Conservation (phyloP, 495 filamentous ascomycete genomes). For the Penicillium manginii region DNA sequence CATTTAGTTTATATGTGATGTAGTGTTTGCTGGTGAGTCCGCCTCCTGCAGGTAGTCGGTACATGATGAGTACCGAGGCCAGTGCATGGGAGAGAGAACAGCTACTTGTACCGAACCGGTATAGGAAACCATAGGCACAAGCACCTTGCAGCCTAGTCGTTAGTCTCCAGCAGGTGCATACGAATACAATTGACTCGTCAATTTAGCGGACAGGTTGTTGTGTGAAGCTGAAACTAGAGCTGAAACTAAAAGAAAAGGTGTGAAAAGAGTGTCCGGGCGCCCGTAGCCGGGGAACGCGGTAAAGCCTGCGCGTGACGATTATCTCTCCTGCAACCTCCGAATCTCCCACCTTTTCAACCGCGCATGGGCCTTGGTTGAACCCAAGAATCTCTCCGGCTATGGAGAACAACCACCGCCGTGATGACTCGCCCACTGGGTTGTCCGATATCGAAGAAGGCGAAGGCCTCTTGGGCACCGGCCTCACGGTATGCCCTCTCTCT, state of each 20-base stretch:
- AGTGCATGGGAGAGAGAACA: background rate
- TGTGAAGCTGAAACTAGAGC: background rate
- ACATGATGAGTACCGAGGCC: conserved; percentile 18
- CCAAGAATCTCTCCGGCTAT: conserved; percentile 37
- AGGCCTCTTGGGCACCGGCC: conserved; percentile 54
- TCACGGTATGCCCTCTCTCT: conserved; percentile 46
- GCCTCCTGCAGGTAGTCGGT: conserved; percentile 14
- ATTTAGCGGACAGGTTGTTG: conserved; percentile 5
- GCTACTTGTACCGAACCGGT: conserved; percentile 8
- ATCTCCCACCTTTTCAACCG: conserved; percentile 21
- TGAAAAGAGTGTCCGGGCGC: background rate
- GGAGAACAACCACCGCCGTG: conserved; percentile 50
- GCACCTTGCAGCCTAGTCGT: conserved; percentile 18
- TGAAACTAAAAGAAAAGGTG: background rate
- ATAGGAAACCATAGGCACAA: background rate
- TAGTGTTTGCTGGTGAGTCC: background rate
- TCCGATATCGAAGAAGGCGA: conserved; percentile 54
- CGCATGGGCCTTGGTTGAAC: conserved; percentile 39
- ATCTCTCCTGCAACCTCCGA: conserved; percentile 28
- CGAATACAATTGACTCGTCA: conserved; percentile 9
- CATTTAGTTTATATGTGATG: background rate
- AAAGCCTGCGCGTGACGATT: conserved; percentile 42
- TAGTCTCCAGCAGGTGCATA: conserved; percentile 8
- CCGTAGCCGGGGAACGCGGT: conserved; percentile 39
- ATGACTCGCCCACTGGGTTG: conserved; percentile 51